A percentile compares a stretch with the other conserved stretches of the same genome.
Evolutionary conservation across 192 early-diverging fungal genomes (phyloP).

Genomic region (Backusella morwellensis): DNA sequence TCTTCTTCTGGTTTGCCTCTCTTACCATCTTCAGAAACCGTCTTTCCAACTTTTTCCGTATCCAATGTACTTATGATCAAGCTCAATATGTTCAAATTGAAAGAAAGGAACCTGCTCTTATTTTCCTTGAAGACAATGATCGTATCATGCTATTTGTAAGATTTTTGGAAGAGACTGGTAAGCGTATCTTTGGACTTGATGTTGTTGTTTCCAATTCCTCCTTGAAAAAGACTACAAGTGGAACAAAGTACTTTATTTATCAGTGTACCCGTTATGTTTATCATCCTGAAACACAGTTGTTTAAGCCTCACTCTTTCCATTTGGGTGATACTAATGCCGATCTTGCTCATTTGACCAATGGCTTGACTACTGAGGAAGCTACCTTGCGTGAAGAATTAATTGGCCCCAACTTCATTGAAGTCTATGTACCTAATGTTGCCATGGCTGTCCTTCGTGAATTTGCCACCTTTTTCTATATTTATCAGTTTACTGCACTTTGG

Average conservation of each 20-base stretch:
- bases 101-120: conserved; percentile 33
- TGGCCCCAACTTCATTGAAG: conserved; percentile 70
- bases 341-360: conserved; percentile 34
- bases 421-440: conserved; percentile 56
- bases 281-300: conserved; percentile 46
- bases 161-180: conserved; percentile 9
- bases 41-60: conserved; percentile 52
- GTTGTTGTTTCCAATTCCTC: conserved; percentile 40
- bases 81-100: conserved; percentile 49
- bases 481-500: conserved; percentile 51
- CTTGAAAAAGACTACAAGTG: conserved; percentile 44
- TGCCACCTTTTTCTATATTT: conserved; percentile 55
- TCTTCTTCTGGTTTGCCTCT: conserved; percentile 42
- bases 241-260: conserved; percentile 62
- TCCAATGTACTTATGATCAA: conserved; percentile 40
- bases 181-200: conserved; percentile 37
- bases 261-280: conserved; percentile 77
- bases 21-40: conserved; percentile 40
- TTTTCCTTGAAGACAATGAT: conserved; percentile 37
- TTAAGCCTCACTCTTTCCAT: conserved; percentile 56
- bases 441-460: conserved; percentile 58
- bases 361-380: conserved; percentile 56
- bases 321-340: conserved; percentile 52
- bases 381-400: conserved; percentile 53
- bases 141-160: conserved; percentile 29